Evolutionary conservation across 2,329 filamentous ascomycete species (phyloP), one percentile per base, ranked within the genome.

Genomic region (Penicillium sp.): DNA sequence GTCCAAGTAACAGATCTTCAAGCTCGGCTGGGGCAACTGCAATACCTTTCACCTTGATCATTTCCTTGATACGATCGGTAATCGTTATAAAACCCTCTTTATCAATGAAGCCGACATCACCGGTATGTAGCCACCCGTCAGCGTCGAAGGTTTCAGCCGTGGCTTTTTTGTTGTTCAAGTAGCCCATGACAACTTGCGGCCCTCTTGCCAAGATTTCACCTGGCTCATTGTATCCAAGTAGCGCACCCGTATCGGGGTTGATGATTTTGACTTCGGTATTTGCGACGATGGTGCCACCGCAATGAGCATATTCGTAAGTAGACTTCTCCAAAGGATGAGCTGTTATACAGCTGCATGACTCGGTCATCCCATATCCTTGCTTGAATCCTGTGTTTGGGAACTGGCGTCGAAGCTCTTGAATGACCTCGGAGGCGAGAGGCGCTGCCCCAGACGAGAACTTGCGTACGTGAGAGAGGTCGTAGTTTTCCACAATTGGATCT

Each of bases 151-250:
- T 88, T 50, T 91, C 88, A 2, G 81, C 82, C 2, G 91, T 92
- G 2, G 89, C 86, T 64, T 89, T 85, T 0, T 87, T 85, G 60
- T 91, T 90, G 71, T 92, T 91, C 68, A 89, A 83, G 73, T 94
- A 96, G 1, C 91, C 92, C 68, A 86, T 83, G 1, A 70, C 68
- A 7, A 73, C 42, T 64, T 95, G 95, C 0, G 92, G 91, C 0
- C 92, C 92, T 60, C 88, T 88, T 57, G 95, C 82, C 82, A 91
- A 91, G 1, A 88, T 79, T 70, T 88, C 85, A 12, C 85, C 85
- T 0, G 82, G 78, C 68, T 88, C 80, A 45, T 81, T 81, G 4
- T 85, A 70, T 0, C 78, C 83, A 1, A 81, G 82, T 67, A 88
- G 84, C 0, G 78, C 79, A 0, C 85, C 86, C 0, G 72, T 72